phyloP scores from a whole-genome alignment of 768 basidiomycete genomes.

The Lactarius hatsudake region DNA sequence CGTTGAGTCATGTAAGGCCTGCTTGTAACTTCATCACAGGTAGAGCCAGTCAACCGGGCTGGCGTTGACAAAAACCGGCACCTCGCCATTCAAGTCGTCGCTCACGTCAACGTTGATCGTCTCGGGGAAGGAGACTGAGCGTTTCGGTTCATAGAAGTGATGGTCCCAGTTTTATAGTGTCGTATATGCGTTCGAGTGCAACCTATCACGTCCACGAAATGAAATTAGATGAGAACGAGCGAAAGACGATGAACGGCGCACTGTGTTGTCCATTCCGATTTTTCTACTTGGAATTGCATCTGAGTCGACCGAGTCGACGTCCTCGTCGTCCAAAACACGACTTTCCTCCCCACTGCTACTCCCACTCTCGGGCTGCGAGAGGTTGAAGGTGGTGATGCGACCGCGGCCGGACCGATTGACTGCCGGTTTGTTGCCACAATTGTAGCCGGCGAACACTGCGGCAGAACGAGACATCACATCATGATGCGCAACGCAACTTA shows the following conservation, averaged over 20 bases:
- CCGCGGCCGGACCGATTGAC: too few relatives aligned
- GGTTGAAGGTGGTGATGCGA: too few relatives aligned
- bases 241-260: slow-evolving; percentile 37
- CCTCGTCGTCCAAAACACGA: slow-evolving; percentile 68
- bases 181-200: slow-evolving; percentile 77
- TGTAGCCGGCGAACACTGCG: too few relatives aligned
- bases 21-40: slow-evolving; percentile 73
- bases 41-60: slow-evolving; percentile 3
- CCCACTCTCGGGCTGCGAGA: slow-evolving; percentile 29
- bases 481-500: too few relatives aligned
- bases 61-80: slow-evolving; percentile 33
- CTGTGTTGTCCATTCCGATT: slow-evolving; percentile 78
- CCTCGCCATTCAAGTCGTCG: slow-evolving; percentile 89
- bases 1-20: too few relatives aligned
- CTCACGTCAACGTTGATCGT: slow-evolving; percentile 73
- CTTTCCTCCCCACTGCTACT: slow-evolving; percentile 40
- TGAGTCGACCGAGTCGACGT: slow-evolving; percentile 62
- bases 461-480: too few relatives aligned
- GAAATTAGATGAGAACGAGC: slow-evolving; percentile 6
- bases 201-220: slow-evolving; percentile 41
- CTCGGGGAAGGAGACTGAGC: slow-evolving; percentile 65
- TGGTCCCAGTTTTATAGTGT: slow-evolving; percentile 69
- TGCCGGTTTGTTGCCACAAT: too few relatives aligned
- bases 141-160: slow-evolving; percentile 85
- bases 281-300: slow-evolving; percentile 82